Conservation (phyloP, 2,329 filamentous ascomycete genomes). For the Sphaerulina populicola region DNA sequence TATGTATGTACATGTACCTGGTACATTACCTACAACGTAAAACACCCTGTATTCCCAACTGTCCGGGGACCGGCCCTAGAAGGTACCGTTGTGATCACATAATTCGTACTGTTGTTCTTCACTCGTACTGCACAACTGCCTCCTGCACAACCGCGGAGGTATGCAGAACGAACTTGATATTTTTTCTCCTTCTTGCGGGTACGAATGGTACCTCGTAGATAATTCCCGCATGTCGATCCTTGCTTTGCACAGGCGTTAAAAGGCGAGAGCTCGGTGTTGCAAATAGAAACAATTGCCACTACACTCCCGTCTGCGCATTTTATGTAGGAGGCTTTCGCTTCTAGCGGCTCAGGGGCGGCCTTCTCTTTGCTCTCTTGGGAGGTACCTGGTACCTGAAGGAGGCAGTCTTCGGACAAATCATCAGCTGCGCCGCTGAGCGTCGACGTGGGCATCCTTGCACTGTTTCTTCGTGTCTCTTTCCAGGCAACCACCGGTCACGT, state of each 20-base stretch:
- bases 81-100: neutral
- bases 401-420: neutral
- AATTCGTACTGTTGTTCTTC: neutral
- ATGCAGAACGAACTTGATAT: neutral
- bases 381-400: no score
- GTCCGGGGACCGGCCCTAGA: neutral
- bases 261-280: neutral
- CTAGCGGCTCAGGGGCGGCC: neutral
- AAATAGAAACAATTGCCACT: slow-evolving; percentile 2
- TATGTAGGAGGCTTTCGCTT: no score
- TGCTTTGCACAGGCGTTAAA: neutral
- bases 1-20: no score
- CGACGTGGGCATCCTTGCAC: neutral
- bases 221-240: neutral
- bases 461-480: neutral
- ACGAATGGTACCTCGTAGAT: neutral
- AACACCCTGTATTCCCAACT: neutral
- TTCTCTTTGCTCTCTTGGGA: neutral
- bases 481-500: slow-evolving; percentile 1
- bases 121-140: neutral
- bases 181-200: neutral
- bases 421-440: no score
- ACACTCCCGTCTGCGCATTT: neutral
- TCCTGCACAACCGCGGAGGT: no score
- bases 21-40: no score